phyloP scores from a whole-genome alignment of 225 moss, liverwort and hornwort genomes.

The Thuidium tamariscinum region DNA sequence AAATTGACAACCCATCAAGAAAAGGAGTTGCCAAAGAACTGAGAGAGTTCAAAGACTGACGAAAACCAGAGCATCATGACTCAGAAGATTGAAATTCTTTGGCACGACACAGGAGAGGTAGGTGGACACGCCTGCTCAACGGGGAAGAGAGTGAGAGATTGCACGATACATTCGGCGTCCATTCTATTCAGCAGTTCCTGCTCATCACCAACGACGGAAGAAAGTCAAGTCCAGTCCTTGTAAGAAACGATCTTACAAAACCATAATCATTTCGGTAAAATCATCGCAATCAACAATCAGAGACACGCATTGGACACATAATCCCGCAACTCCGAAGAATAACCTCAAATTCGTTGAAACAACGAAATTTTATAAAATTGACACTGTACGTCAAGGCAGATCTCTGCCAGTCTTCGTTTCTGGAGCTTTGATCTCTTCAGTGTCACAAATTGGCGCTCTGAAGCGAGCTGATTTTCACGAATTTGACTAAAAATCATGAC shows the following conservation, averaged over 20 bases:
- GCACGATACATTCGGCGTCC: conserved; percentile 64
- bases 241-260: background rate
- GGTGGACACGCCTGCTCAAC: conserved; percentile 44
- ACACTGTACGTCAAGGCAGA: background rate
- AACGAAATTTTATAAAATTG: background rate
- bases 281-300: background rate
- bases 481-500: background rate
- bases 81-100: background rate
- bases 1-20: background rate
- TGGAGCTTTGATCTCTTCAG: background rate
- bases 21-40: background rate
- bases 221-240: background rate
- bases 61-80: background rate
- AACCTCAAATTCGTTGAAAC: background rate
- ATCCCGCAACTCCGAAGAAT: background rate
- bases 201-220: background rate
- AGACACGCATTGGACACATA: background rate
- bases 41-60: background rate
- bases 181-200: conserved; percentile 63
- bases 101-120: background rate
- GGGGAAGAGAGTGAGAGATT: conserved; percentile 26
- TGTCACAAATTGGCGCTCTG: background rate
- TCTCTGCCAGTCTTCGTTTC: background rate
- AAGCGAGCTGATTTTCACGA: background rate
- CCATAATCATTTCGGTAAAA: background rate